phyloP scores from a whole-genome alignment of 202 grass and related monocot genomes.

The Carex sylvatica region DNA sequence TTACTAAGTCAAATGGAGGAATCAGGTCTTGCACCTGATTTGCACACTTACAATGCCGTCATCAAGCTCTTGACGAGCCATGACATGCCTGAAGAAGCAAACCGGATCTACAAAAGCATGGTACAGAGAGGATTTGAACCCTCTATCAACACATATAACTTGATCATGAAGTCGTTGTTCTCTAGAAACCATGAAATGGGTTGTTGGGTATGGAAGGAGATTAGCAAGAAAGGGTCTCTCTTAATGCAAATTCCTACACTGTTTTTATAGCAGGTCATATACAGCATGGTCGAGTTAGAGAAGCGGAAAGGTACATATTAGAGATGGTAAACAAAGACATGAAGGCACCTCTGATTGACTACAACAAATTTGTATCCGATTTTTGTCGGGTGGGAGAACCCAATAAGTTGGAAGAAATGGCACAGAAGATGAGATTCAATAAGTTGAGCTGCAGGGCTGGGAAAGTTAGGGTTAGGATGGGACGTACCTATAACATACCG shows the following conservation, averaged over 20 bases:
- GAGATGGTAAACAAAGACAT: constrained; percentile 93
- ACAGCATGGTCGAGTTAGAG: constrained; percentile 52
- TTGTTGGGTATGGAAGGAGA: constrained; percentile 67
- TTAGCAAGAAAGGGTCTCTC: constrained; percentile 61
- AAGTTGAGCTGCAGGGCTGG: constrained; percentile 65
- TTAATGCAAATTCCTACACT: constrained; percentile 81
- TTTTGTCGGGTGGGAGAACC: constrained; percentile 75
- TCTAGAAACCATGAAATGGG: constrained; percentile 70
- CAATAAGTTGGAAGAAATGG: constrained; percentile 74
- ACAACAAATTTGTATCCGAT: constrained; percentile 82
- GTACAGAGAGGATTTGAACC: constrained; percentile 73
- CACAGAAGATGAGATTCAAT: constrained; percentile 62
- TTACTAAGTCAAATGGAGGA: constrained; percentile 65
- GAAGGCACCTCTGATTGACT: constrained; percentile 76
- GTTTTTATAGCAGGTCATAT: constrained; percentile 92
- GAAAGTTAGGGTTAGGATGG: constrained; percentile 43
- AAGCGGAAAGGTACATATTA: constrained; percentile 57
- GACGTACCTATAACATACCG: neutral
- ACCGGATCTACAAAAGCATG: constrained; percentile 75
- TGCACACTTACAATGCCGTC: constrained; percentile 59
- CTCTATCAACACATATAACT: constrained; percentile 84
- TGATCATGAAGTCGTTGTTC: constrained; percentile 95
- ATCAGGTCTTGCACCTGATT: constrained; percentile 59
- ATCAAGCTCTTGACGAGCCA: constrained; percentile 83
- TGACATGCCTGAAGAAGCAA: constrained; percentile 65